Percentiles rank a stretch among this genome's conserved stretches.
These are phyloP conservation scores for Candida loeiensis DNA, from an alignment of 805 yeast species.

Conservation along the genomic window DNA sequence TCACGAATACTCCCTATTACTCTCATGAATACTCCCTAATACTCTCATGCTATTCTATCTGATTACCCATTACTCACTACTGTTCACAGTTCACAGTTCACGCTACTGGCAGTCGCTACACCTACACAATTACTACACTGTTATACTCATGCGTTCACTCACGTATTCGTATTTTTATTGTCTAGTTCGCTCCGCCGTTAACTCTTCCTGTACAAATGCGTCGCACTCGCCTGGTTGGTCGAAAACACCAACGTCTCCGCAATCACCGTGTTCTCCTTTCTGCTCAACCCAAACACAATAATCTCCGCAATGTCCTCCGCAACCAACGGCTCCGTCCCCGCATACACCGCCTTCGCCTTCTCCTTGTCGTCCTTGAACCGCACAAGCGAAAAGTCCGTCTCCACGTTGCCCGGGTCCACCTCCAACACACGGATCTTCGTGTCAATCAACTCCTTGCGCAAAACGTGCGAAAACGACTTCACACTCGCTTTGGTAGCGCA, in stretches of 20 bases:
- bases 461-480: conserved; percentile 64
- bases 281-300: conserved; percentile 61
- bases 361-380: conserved; percentile 60
- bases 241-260: conserved; percentile 85
- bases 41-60: not conserved
- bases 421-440: conserved; percentile 71
- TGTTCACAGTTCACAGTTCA: not conserved
- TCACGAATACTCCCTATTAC: not conserved
- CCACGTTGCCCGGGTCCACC: conserved; percentile 76
- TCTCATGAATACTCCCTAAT: not conserved
- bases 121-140: not conserved
- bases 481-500: conserved; percentile 75
- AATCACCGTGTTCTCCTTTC: conserved; percentile 68
- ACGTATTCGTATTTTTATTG: not conserved
- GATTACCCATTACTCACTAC: not conserved
- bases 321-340: conserved; percentile 63
- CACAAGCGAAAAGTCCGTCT: conserved; percentile 68
- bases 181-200: not conserved
- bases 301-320: conserved; percentile 76
- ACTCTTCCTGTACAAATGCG: conserved; percentile 45
- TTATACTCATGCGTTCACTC: not conserved
- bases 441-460: conserved; percentile 71
- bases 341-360: conserved; percentile 63
- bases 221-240: conserved; percentile 77
- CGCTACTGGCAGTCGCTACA: too few relatives aligned